Evolutionary conservation across 164 flowering plant genomes (phyloP).

Genomic region (Nymphaea thermarum): DNA sequence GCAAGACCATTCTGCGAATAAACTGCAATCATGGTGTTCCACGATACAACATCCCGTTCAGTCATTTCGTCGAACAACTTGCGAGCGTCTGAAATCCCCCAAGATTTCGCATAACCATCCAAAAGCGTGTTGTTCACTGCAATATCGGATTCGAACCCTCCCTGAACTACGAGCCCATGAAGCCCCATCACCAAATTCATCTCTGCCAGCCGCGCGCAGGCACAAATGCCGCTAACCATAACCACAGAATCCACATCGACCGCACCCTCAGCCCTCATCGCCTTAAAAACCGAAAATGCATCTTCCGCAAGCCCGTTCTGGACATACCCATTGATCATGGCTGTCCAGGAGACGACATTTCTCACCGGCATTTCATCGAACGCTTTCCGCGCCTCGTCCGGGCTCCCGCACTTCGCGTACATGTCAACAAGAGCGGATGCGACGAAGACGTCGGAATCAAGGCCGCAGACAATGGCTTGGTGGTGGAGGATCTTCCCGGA

Average conservation of each 20-base stretch:
- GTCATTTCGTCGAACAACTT: conserved; percentile 24
- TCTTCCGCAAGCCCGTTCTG: conserved; percentile 30
- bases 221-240: conserved; percentile 46
- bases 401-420: conserved; percentile 62
- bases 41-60: conserved; percentile 59
- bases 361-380: conserved; percentile 52
- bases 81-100: neutral
- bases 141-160: conserved; percentile 36
- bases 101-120: conserved; percentile 61
- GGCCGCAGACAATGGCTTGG: conserved; percentile 61
- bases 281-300: conserved; percentile 55
- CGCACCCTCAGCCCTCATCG: conserved; percentile 17
- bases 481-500: conserved; percentile 68
- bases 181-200: conserved; percentile 35
- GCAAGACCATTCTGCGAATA: conserved; percentile 64
- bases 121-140: conserved; percentile 56
- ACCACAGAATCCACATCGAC: conserved; percentile 37
- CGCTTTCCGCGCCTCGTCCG: conserved; percentile 46
- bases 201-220: conserved; percentile 44
- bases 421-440: conserved; percentile 72
- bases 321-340: conserved; percentile 62
- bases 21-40: conserved; percentile 71
- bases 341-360: conserved; percentile 74
- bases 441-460: conserved; percentile 47
- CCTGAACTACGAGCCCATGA: conserved; percentile 54